Evolutionary conservation across 257 asterid species (phyloP), one percentile per base, ranked within the genome.

Genomic region (Nicotiana benthamiana): DNA sequence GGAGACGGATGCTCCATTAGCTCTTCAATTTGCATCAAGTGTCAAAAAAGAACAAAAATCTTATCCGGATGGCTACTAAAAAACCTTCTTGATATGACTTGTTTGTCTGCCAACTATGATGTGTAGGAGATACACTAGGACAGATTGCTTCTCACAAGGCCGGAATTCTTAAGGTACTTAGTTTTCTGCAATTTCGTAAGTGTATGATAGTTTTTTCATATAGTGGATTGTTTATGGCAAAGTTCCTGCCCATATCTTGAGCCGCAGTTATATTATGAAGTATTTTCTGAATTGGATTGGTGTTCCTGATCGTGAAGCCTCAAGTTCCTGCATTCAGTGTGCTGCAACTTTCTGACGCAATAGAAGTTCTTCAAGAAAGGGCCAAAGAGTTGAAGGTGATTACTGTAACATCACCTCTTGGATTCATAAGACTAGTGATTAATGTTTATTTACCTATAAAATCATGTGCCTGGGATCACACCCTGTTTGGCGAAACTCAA

Each of bases 91-190:
- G 22, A 70, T 51, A 40, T 60, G 27, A 68, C 40, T 48, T 54
- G 48, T 52, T 70, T 81, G 10, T 84, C 60, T 80, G 43, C 81
- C 80, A 43, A 54, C 77, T 64, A 54, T 52, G 48, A 48, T 32
- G 75, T 67, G 64, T 81, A 87, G 90, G 90, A 74, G 86, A 90
- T 85, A 93, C 97, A 27, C 87, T 93, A 62, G 88, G 54, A 75
- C 75, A 86, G 90, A 94, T 93, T 89, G 97, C 98, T 79, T 90
- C 97, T 83, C 98, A 94, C 80, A 94, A 94, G 87, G 97, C 97
- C 74, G 98, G 98, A 81, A 94, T 93, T 75, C 85, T 94, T 62
- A 94, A 93, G 97, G 98, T 94, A 84, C 77, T 57, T 56, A 17
- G 83, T 80, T 76, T 83, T 83, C 30, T 60, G 48, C 63, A 68